These are phyloP conservation scores for Rhododendron kiyosumense DNA, from an alignment of 148 eudicot species.

Conservation along the genomic window DNA sequence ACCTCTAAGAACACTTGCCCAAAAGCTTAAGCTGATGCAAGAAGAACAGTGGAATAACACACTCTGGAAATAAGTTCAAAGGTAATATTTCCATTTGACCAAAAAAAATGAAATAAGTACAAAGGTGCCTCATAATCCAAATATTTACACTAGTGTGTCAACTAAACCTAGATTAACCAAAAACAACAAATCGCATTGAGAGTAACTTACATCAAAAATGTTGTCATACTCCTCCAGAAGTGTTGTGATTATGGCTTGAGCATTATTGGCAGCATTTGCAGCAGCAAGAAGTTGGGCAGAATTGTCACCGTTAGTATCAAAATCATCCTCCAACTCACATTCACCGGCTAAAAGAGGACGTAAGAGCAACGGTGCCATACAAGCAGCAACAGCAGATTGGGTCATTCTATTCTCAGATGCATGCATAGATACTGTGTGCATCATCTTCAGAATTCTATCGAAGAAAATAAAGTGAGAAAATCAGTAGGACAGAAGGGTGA, in stretches of 20 bases:
- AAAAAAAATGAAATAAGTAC: background rate
- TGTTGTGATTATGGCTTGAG: conserved; percentile 81
- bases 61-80: background rate
- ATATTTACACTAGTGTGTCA: background rate
- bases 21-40: background rate
- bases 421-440: conserved; percentile 78
- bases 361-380: conserved; percentile 98
- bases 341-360: conserved; percentile 98
- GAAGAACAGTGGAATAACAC: background rate
- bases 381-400: conserved; percentile 95
- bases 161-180: background rate
- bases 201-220: conserved; percentile 74
- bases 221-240: conserved; percentile 77
- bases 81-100: background rate
- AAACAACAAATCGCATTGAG: background rate
- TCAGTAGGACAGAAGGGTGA: background rate
- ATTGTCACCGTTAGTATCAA: conserved; percentile 72
- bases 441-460: conserved; percentile 84
- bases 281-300: conserved; percentile 98
- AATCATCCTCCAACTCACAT: conserved; percentile 93
- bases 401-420: conserved; percentile 91
- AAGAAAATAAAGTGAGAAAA: background rate
- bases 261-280: conserved; percentile 98
- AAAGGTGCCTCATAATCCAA: background rate
- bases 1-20: background rate